These are phyloP conservation scores for Puccinia polysora DNA, from an alignment of 1,284 basidiomycete species.

Conservation along the genomic window DNA sequence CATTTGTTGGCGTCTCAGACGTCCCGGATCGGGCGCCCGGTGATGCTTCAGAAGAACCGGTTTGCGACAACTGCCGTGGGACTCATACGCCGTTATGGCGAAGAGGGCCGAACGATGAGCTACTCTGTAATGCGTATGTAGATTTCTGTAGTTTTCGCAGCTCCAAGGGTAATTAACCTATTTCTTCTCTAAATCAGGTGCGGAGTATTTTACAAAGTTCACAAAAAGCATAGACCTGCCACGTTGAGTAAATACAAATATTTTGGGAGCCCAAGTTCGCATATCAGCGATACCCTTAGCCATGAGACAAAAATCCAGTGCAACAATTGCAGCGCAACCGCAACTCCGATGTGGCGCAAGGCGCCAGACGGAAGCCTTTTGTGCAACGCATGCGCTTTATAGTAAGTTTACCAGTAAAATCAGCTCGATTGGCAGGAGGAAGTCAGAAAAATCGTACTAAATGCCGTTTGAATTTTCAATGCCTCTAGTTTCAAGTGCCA, in stretches of 20 bases:
- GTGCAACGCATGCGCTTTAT: constrained; percentile 40
- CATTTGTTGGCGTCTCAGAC: constrained; percentile 22
- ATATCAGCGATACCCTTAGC: not conserved
- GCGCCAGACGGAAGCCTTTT: constrained; percentile 34
- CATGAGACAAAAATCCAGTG: constrained; percentile 10
- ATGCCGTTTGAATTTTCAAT: not conserved
- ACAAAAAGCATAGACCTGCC: constrained; percentile 35
- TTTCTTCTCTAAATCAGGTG: constrained; percentile 8
- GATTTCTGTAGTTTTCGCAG: not conserved
- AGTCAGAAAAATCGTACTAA: not conserved
- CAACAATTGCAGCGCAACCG: constrained; percentile 33
- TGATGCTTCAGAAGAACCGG: constrained; percentile 11
- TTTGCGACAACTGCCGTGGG: constrained; percentile 34
- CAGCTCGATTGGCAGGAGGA: not conserved
- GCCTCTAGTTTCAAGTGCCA: constrained; percentile 24
- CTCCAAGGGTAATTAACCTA: not conserved
- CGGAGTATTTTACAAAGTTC: constrained; percentile 41
- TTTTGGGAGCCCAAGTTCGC: constrained; percentile 9
- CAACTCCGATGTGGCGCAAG: constrained; percentile 43
- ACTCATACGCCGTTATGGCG: constrained; percentile 36
- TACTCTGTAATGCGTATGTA: constrained; percentile 41
- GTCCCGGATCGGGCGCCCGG: not conserved
- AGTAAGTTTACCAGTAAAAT: constrained; percentile 7
- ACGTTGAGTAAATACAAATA: constrained; percentile 7
- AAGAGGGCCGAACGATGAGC: constrained; percentile 38